These are phyloP conservation scores for Colletotrichum zoysiae DNA, from an alignment of 2,329 filamentous ascomycete species.

Conservation along the genomic window DNA sequence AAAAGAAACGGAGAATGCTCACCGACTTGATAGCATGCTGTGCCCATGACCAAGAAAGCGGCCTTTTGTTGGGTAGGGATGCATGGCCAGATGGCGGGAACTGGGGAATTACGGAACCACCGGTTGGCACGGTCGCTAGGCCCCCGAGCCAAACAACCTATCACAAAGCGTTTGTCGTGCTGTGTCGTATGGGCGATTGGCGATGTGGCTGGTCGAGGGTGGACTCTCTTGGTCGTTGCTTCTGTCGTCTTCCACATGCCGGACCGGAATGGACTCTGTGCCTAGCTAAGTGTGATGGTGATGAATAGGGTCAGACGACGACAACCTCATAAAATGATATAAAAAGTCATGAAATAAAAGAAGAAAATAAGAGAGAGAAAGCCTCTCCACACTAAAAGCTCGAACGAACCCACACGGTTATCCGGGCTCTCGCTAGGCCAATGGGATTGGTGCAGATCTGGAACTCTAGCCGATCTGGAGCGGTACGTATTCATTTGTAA, in stretches of 20 bases:
- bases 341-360: not conserved
- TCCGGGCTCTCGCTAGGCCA: not conserved
- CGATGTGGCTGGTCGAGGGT: constrained; percentile 33
- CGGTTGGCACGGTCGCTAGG: not conserved
- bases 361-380: too few species aligned
- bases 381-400: not conserved
- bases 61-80: constrained; percentile 34
- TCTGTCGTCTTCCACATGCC: constrained; percentile 1
- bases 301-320: constrained; percentile 10
- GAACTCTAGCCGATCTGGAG: not conserved
- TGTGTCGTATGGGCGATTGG: constrained; percentile 14
- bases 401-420: not conserved
- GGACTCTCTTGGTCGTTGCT: not conserved
- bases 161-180: constrained; percentile 15
- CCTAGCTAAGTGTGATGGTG: constrained; percentile 3
- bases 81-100: constrained; percentile 35
- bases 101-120: constrained; percentile 1
- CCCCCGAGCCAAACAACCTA: not conserved
- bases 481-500: not conserved
- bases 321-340: constrained; percentile 11
- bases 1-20: constrained; percentile 5
- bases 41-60: constrained; percentile 12
- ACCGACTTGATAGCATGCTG: constrained; percentile 29
- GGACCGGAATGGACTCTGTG: not conserved
- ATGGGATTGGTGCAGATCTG: not conserved